Conservation (phyloP, 1,139 yeast genomes). For the Taphrina confusa region DNA sequence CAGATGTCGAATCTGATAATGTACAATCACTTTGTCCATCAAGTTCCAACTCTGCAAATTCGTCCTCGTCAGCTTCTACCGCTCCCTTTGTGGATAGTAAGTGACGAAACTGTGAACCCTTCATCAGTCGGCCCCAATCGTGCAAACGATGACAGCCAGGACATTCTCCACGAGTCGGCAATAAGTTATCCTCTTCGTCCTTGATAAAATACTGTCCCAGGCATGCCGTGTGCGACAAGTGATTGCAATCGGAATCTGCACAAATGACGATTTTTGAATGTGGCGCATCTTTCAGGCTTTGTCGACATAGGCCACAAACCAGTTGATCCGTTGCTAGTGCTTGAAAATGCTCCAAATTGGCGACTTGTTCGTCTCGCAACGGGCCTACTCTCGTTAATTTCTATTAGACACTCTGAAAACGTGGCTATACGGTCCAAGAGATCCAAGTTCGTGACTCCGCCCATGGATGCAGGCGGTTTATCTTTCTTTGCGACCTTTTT, state of each 20-base stretch:
- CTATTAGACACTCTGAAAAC: background rate
- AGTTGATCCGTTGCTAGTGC: background rate
- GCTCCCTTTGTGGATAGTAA: conserved; percentile 6
- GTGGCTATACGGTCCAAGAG: conserved; percentile 12
- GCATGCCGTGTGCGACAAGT: conserved; percentile 18
- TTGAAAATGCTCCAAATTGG: background rate
- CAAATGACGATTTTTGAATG: conserved; percentile 19
- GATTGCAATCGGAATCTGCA: conserved; percentile 11
- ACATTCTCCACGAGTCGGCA: conserved; percentile 24
- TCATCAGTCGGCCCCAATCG: conserved; percentile 23
- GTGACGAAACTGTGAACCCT: conserved; percentile 28
- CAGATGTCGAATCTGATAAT: background rate
- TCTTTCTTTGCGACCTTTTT: background rate
- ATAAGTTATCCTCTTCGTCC: background rate
- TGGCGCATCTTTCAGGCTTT: background rate
- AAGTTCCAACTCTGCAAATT: conserved; percentile 18
- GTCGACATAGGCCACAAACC: conserved; percentile 2
- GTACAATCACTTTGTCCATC: conserved; percentile 15
- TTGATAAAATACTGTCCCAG: background rate
- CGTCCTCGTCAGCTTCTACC: conserved; percentile 14
- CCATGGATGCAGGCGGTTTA: background rate
- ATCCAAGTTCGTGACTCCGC: conserved; percentile 19
- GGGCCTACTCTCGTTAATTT: background rate
- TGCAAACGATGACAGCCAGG: conserved; percentile 11
- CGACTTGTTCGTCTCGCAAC: conserved; percentile 4